Evolutionary conservation across 257 asterid species (phyloP).

Genomic region (Penstemon newberryi): DNA sequence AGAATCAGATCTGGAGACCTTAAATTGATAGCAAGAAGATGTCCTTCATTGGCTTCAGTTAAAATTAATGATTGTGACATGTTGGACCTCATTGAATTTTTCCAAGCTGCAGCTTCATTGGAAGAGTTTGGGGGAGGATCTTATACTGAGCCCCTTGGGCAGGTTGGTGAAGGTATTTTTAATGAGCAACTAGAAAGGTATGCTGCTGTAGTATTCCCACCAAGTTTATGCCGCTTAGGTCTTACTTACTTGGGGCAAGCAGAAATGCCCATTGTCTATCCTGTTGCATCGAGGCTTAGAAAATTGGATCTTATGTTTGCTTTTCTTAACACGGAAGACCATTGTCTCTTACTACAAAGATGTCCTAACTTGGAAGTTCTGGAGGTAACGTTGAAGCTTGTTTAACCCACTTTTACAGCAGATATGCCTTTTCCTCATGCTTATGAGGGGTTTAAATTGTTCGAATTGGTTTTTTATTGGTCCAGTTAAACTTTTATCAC

Average conservation of each 20-base stretch:
- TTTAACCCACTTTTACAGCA: neutral
- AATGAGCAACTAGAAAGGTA: constrained; percentile 38
- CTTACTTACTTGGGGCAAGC: constrained; percentile 45
- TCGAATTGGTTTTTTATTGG: neutral
- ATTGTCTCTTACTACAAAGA: constrained; percentile 44
- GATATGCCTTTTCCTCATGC: neutral
- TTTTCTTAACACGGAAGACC: constrained; percentile 57
- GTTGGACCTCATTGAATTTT: constrained; percentile 42
- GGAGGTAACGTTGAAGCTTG: constrained; percentile 35
- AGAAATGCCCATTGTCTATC: constrained; percentile 55
- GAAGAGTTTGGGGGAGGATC: constrained; percentile 67
- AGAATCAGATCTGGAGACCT: constrained; percentile 43
- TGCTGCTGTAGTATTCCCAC: constrained; percentile 36
- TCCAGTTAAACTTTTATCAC: neutral
- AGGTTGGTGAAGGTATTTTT: constrained; percentile 34
- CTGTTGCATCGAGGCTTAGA: constrained; percentile 45
- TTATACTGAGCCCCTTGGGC: constrained; percentile 37
- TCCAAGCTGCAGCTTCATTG: constrained; percentile 44
- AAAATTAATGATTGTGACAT: constrained; percentile 58
- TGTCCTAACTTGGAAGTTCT: constrained; percentile 62
- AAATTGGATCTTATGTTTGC: constrained; percentile 58
- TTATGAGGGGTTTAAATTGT: constrained; percentile 13
- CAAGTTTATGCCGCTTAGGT: constrained; percentile 46
- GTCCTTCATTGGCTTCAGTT: constrained; percentile 45
- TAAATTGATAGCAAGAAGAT: constrained; percentile 47